These are phyloP conservation scores for Mortierella claussenii DNA, from an alignment of 192 early-diverging fungal genomes.

Conservation along the genomic window DNA sequence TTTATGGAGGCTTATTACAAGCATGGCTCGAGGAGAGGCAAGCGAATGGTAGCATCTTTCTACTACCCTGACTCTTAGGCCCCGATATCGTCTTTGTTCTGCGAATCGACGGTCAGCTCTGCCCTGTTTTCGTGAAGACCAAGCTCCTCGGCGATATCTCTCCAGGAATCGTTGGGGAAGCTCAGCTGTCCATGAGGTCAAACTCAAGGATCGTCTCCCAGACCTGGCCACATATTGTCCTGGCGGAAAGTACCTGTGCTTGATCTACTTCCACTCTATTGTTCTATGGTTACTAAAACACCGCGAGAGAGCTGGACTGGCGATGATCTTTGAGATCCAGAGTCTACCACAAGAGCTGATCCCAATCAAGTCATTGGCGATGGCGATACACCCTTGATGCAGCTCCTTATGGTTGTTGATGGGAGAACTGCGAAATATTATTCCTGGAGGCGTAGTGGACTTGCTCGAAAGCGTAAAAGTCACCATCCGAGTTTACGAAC, in stretches of 20 bases:
- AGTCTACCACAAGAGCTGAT: constrained; percentile 14
- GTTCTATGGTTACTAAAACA: constrained; percentile 17
- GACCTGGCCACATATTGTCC: constrained; percentile 35
- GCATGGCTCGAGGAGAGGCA: constrained; percentile 24
- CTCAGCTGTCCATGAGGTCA: constrained; percentile 34
- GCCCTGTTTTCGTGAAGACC: constrained; percentile 26
- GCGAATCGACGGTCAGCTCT: constrained; percentile 30
- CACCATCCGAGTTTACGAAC: constrained; percentile 20
- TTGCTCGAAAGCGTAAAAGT: constrained; percentile 22
- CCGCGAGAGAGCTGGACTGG: constrained; percentile 16
- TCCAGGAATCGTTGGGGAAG: constrained; percentile 29
- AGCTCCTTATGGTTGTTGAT: constrained; percentile 32
- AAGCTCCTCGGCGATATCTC: constrained; percentile 14
- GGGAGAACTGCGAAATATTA: constrained; percentile 16
- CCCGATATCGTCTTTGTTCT: constrained; percentile 41
- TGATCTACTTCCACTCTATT: constrained; percentile 23
- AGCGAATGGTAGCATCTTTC: constrained; percentile 23
- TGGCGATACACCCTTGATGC: no score
- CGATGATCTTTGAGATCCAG: constrained; percentile 20
- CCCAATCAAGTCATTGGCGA: no score
- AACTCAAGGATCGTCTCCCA: constrained; percentile 22
- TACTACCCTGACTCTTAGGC: constrained; percentile 34
- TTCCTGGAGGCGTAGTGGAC: constrained; percentile 12
- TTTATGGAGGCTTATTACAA: constrained; percentile 46
- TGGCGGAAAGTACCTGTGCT: constrained; percentile 41